Evolutionary conservation across 371 early-diverging fungal genomes (phyloP).

Genomic region (Mortierella sp.): DNA sequence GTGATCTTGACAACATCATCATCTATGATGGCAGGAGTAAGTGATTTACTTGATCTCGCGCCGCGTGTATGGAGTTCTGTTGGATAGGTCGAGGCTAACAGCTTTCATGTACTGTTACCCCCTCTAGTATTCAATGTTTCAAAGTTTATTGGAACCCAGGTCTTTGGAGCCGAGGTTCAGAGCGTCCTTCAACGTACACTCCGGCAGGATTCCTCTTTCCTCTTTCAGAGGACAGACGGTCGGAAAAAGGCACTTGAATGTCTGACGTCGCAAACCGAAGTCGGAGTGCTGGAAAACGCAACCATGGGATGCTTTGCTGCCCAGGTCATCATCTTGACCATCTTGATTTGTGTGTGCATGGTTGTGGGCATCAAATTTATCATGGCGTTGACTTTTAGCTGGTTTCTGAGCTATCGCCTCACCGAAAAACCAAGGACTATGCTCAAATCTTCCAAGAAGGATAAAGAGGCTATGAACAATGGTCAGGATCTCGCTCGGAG

Average conservation of each 20-base stretch:
- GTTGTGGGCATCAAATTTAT: slow-evolving; percentile 74
- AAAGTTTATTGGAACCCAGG: slow-evolving; percentile 10
- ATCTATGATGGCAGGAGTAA: slow-evolving; percentile 66
- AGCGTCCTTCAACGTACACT: slow-evolving; percentile 44
- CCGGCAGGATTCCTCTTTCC: slow-evolving; percentile 60
- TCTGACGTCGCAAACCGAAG: slow-evolving; percentile 56
- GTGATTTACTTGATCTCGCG: too few species aligned
- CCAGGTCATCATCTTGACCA: slow-evolving; percentile 66
- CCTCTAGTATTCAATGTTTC: slow-evolving; percentile 55
- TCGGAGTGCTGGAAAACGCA: slow-evolving; percentile 62
- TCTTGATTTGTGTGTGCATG: slow-evolving; percentile 66
- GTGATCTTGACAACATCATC: slow-evolving; percentile 44
- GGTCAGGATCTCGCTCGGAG: slow-evolving; percentile 46
- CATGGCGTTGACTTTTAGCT: slow-evolving; percentile 73
- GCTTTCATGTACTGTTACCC: neutral
- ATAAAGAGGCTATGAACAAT: slow-evolving; percentile 16
- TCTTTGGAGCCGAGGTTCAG: slow-evolving; percentile 52
- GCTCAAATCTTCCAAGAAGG: slow-evolving; percentile 29
- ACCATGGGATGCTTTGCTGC: slow-evolving; percentile 73
- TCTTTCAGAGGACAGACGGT: slow-evolving; percentile 48
- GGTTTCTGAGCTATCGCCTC: slow-evolving; percentile 61
- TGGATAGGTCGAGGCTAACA: neutral
- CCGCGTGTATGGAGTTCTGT: too few species aligned
- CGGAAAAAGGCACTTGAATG: slow-evolving; percentile 58
- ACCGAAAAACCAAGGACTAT: slow-evolving; percentile 37